These are phyloP conservation scores for Talaromyces trachyspermus DNA, from an alignment of 495 filamentous ascomycete species.

Conservation along the genomic window DNA sequence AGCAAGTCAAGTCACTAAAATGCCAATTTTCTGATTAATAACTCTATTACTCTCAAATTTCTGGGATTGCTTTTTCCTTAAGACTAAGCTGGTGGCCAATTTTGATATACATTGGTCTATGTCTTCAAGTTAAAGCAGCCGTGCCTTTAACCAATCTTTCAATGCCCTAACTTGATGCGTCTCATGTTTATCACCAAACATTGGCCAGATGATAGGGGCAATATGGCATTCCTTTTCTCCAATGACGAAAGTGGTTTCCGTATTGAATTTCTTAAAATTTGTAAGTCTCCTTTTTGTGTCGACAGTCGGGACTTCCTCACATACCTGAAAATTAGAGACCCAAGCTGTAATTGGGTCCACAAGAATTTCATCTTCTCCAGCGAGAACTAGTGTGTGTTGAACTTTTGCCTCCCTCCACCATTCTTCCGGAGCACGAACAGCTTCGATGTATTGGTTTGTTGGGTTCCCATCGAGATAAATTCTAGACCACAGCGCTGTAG, in stretches of 20 bases:
- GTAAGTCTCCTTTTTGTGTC: constrained; percentile 4
- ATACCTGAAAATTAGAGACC: constrained; percentile 7
- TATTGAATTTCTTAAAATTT: constrained; percentile 5
- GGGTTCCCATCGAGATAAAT: constrained; percentile 7
- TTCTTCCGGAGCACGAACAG: constrained; percentile 9
- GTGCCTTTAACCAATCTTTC: constrained; percentile 18
- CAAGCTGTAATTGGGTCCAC: constrained; percentile 8
- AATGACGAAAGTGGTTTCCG: constrained; percentile 26
- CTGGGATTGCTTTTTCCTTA: background rate
- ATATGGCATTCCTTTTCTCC: constrained; percentile 36
- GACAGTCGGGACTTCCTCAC: constrained; percentile 2
- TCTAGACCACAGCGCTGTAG: constrained; percentile 6
- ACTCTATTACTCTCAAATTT: background rate
- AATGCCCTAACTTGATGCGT: constrained; percentile 33
- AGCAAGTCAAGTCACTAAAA: background rate
- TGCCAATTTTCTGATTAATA: background rate
- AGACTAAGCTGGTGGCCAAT: constrained; percentile 1
- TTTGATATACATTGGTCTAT: background rate
- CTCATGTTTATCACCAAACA: constrained; percentile 27
- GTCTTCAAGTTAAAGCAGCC: constrained; percentile 1
- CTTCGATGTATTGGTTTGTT: constrained; percentile 10
- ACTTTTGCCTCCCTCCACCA: constrained; percentile 10
- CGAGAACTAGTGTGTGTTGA: constrained; percentile 5
- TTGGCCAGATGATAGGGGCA: constrained; percentile 34
- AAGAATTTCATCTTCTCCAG: constrained; percentile 12